These are phyloP conservation scores for Taiozyma sp. DNA, from an alignment of 1,139 yeast genomes.

Conservation along the genomic window DNA sequence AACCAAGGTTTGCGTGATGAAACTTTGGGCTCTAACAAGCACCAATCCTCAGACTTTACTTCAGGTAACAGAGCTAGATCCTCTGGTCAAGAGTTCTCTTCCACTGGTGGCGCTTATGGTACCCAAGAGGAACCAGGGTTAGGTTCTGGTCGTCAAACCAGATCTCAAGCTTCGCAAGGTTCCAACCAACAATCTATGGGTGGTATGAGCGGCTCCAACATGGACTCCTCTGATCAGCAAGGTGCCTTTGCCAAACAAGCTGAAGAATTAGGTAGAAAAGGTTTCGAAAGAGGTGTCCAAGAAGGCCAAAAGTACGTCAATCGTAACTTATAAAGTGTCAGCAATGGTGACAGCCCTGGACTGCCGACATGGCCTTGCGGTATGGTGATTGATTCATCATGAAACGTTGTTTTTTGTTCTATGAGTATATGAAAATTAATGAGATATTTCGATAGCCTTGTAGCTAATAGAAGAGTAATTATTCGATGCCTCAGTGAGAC, in stretches of 20 bases:
- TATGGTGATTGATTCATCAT: neutral
- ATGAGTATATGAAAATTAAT: neutral
- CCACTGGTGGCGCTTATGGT: neutral
- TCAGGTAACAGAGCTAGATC: neutral
- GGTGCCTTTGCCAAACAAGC: conserved; percentile 15
- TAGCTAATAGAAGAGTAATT: no score
- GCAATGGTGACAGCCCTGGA: neutral
- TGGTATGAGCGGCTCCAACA: neutral
- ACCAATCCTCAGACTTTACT: conserved; percentile 3
- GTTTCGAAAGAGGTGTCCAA: conserved; percentile 16
- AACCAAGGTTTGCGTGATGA: conserved; percentile 3
- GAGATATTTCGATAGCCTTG: neutral
- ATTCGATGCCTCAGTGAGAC: no score
- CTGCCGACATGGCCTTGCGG: no score
- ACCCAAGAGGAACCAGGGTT: neutral
- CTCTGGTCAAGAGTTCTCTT: neutral
- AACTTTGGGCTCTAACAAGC: neutral
- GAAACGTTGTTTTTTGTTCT: neutral
- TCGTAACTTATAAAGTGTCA: conserved; percentile 16
- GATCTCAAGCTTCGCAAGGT: conserved; percentile 15
- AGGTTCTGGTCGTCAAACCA: conserved; percentile 18
- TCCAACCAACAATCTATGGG: neutral
- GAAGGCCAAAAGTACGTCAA: conserved; percentile 22
- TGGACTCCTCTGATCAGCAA: conserved; percentile 6
- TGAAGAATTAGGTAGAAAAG: conserved; percentile 18